These are phyloP conservation scores for Leccinum fallax DNA, from an alignment of 1,284 basidiomycete genomes.

Conservation along the genomic window DNA sequence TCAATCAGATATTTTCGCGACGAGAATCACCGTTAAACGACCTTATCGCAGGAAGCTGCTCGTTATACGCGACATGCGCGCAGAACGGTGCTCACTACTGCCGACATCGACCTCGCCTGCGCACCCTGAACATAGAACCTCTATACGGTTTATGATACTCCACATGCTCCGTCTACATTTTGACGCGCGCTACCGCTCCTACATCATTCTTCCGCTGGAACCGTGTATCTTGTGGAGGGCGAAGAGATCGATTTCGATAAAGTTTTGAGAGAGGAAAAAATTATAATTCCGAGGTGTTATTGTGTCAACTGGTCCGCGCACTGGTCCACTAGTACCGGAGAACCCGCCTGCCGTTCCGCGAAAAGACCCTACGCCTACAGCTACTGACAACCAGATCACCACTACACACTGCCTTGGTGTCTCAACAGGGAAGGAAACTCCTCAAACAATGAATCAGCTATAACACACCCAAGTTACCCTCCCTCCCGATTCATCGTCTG, in stretches of 20 bases:
- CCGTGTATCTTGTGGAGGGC: slow-evolving; percentile 93
- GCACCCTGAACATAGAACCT: slow-evolving; percentile 93
- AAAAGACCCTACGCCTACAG: slow-evolving; percentile 44
- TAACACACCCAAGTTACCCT: slow-evolving; percentile 94
- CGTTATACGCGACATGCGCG: slow-evolving; percentile 96
- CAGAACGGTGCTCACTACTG: slow-evolving; percentile 82
- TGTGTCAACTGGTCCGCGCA: slow-evolving; percentile 82
- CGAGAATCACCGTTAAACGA: neutral
- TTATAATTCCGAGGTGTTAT: slow-evolving; percentile 63
- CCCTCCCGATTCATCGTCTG: slow-evolving; percentile 48
- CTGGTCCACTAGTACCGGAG: slow-evolving; percentile 96
- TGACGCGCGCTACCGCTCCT: slow-evolving; percentile 72
- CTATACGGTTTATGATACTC: slow-evolving; percentile 66
- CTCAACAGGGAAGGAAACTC: slow-evolving; percentile 42
- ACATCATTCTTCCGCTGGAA: slow-evolving; percentile 56
- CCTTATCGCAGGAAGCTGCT: slow-evolving; percentile 75
- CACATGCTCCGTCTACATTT: slow-evolving; percentile 73
- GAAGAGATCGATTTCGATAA: slow-evolving; percentile 98
- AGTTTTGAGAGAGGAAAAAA: slow-evolving; percentile 81
- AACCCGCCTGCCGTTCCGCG: slow-evolving; percentile 85
- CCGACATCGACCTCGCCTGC: slow-evolving; percentile 95
- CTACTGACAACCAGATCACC: slow-evolving; percentile 37
- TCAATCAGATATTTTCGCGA: neutral
- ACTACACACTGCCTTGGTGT: slow-evolving; percentile 19
- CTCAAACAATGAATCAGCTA: slow-evolving; percentile 84